A percentile compares a stretch with the other conserved stretches of the same genome.
Evolutionary conservation across 306 rosid species (phyloP).

Genomic region (Rosa multiflora): DNA sequence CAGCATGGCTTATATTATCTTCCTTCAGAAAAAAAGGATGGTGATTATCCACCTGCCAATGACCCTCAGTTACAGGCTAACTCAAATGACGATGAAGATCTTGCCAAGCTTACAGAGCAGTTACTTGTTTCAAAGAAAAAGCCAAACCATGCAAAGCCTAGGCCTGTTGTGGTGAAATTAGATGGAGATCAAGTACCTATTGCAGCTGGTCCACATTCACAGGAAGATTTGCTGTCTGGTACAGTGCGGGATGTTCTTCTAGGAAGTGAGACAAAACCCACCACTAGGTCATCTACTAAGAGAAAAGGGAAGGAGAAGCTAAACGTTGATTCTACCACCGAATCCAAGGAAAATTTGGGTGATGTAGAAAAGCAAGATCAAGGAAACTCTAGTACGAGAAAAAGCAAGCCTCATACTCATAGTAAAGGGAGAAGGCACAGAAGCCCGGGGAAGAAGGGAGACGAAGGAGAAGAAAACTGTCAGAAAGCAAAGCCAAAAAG

Average conservation of each 20-base stretch:
- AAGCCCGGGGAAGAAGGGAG: conserved; percentile 51
- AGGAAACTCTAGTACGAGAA: conserved; percentile 51
- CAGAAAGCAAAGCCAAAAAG: conserved; percentile 62
- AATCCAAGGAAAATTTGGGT: conserved; percentile 55
- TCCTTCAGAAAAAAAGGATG: conserved; percentile 66
- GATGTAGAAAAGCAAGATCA: conserved; percentile 44
- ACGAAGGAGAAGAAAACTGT: conserved; percentile 49
- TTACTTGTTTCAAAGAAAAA: conserved; percentile 68
- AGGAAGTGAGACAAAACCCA: conserved; percentile 44
- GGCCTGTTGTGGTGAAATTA: conserved; percentile 89
- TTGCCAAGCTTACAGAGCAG: conserved; percentile 70
- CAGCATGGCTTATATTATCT: conserved; percentile 92
- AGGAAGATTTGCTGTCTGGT: conserved; percentile 67
- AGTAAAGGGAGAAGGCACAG: conserved; percentile 53
- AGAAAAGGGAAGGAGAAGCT: conserved; percentile 68
- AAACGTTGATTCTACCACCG: conserved; percentile 34
- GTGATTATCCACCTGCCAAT: conserved; percentile 81
- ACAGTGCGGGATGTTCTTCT: conserved; percentile 66
- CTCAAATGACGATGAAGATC: conserved; percentile 55
- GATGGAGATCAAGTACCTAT: conserved; percentile 63
- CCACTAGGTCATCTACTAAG: conserved; percentile 49
- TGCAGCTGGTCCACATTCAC: conserved; percentile 42
- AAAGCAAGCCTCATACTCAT: conserved; percentile 51
- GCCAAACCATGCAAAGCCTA: conserved; percentile 65
- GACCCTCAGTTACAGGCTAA: conserved; percentile 46